phyloP scores from a whole-genome alignment of 768 basidiomycete species.

The Ephemerocybe angulata region DNA sequence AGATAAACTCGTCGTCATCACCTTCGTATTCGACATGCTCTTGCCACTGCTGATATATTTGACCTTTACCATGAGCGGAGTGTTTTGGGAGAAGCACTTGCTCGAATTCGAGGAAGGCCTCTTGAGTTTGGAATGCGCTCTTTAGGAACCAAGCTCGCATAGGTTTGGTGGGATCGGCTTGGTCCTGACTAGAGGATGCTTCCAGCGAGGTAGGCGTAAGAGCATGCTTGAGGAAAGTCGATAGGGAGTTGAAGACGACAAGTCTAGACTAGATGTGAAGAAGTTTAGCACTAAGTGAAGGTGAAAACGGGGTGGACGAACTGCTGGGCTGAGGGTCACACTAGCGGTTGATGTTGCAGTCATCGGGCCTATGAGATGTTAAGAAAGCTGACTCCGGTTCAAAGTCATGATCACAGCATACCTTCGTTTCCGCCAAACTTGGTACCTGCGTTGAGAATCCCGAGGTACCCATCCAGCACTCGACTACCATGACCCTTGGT shows the following conservation, averaged over 20 bases:
- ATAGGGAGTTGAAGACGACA: constrained; percentile 68
- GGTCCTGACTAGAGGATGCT: constrained; percentile 5
- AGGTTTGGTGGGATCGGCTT: constrained; percentile 8
- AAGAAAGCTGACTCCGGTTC: background rate
- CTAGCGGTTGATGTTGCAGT: constrained; percentile 60
- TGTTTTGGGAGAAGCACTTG: constrained; percentile 17
- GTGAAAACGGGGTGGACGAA: constrained; percentile 29
- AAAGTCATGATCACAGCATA: constrained; percentile 17
- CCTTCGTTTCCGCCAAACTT: constrained; percentile 58
- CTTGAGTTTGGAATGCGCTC: constrained; percentile 49
- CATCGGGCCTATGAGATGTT: constrained; percentile 30
- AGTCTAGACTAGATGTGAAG: constrained; percentile 65
- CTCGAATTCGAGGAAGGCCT: constrained; percentile 55
- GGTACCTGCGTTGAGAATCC: constrained; percentile 69
- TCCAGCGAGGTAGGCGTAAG: constrained; percentile 24
- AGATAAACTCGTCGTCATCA: constrained; percentile 31
- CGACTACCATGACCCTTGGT: constrained; percentile 35
- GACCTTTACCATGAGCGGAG: constrained; percentile 23
- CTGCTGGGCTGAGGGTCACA: constrained; percentile 61
- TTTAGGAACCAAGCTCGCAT: constrained; percentile 63
- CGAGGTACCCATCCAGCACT: constrained; percentile 75
- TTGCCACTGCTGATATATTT: constrained; percentile 25
- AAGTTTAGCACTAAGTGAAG: constrained; percentile 6
- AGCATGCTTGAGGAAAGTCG: constrained; percentile 58
- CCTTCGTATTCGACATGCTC: constrained; percentile 34